Evolutionary conservation across 805 yeast species (phyloP), one percentile per base, ranked within the genome.

Genomic region (Zygoascus flipseniorum): DNA sequence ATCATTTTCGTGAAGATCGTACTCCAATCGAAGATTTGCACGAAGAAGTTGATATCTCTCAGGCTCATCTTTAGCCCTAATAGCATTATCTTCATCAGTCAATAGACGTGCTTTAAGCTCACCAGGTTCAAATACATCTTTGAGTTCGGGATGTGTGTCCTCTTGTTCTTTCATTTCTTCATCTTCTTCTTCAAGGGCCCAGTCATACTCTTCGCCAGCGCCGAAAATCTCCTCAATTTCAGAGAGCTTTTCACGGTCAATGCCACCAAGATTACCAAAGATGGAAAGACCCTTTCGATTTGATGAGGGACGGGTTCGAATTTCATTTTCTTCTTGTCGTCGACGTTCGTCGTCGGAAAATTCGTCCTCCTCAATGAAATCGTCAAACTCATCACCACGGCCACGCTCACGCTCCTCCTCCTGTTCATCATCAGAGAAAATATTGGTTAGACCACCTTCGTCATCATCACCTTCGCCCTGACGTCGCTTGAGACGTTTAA

Each of bases 291-390:
- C 53, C 46, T 45, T 20, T 41, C 50, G 55, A 32, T 43, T 52
- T 56, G 61, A 52, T 35, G 39, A 35, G 19, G 54, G 51, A 35
- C 55, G 37, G 48, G 58, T 65, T 51, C 76, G 72, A 41, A 76
- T 76, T 20, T 76, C 76, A 52, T 71, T 77, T 60, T 77, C 78
- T 54, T 76, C 81, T 56, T 74, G 79, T 51, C 76, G 73, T 19
- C 79, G 71, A 54, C 80, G 85, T 57, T 84, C 89, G 64, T 89
- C 96, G 61, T 89, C 97, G 8, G 95, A 87, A 64, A 86, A 85
- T 67, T 90, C 97, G 69, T 93, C 99, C 56, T 92, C 97, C 70
- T 92, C 99, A 61, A 93, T 93, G 71, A 93, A 93, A 66, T 90
- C 99, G 67, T 89, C 99, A 62, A 92, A 82, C 69, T 93, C 98